phyloP scores from a whole-genome alignment of 2,329 filamentous ascomycete species.

The Raffaelea ambrosiae region DNA sequence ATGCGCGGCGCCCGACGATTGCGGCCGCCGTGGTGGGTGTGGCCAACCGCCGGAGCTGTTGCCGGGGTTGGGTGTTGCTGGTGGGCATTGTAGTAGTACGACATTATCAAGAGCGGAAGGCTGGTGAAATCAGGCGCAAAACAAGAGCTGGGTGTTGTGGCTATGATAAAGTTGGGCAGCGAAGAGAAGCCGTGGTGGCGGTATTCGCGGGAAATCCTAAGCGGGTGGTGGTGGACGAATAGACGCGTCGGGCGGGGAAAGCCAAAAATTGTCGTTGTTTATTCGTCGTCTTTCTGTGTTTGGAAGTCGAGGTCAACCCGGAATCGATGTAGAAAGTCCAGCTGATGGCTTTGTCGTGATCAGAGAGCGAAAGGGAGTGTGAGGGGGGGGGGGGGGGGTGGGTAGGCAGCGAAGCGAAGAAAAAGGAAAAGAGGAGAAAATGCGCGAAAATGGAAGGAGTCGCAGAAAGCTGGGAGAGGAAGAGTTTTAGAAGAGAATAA shows the following conservation, averaged over 20 bases:
- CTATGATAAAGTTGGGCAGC: neutral
- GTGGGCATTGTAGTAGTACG: conserved; percentile 56
- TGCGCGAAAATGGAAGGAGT: too few relatives aligned
- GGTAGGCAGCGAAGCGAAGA: neutral
- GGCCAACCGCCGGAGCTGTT: conserved; percentile 46
- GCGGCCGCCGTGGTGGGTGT: conserved; percentile 76
- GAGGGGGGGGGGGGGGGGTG: too few relatives aligned
- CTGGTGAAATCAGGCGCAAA: neutral
- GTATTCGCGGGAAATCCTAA: neutral
- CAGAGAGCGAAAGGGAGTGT: neutral
- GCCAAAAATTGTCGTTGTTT: too few relatives aligned
- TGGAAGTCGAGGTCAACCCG: neutral
- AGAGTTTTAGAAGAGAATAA: neutral
- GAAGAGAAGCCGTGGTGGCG: conserved; percentile 5
- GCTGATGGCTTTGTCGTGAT: too few relatives aligned
- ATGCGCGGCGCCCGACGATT: conserved; percentile 77
- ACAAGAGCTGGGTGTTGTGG: neutral
- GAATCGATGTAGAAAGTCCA: neutral
- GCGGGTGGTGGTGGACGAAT: neutral
- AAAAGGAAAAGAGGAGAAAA: neutral
- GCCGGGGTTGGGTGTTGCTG: conserved; percentile 48
- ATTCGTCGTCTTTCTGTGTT: too few relatives aligned
- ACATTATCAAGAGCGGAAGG: conserved; percentile 32
- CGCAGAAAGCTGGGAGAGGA: too few relatives aligned
- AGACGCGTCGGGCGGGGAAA: conserved; percentile 6